Evolutionary conservation across 129 eudicot genomes (phyloP), one percentile per base, ranked within the genome.

Genomic region (Logfia minima): DNA sequence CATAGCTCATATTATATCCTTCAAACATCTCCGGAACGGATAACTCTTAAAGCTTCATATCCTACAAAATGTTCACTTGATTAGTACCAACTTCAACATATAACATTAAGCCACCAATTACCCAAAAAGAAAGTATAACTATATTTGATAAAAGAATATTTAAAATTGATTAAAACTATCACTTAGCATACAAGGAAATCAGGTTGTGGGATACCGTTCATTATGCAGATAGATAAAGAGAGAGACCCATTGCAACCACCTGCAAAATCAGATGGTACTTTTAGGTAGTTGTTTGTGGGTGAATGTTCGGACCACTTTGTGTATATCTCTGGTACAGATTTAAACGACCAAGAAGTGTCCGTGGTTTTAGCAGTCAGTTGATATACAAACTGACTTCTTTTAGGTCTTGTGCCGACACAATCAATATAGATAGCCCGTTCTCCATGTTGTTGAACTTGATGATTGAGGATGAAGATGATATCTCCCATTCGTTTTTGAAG

Each of bases 401-500:
- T 29, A 18, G 83, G 39, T 60, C 80, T 72, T 14, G 81, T 82
- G n/a, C 68, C 89, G 24, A 85, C 51, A 81, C 88, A 78, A 17
- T 68, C 72, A 58, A 89, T 70, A 68, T 80, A 69, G 21, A 85
- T 60, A 39, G 39, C 7, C 5, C 70, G 64, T 71, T 68, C 79
- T 22, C 84, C 91, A 19, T 67, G 16, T 68, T 66, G 9, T 26
- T 74, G 82, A 7, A 70, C 19, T 13, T 59, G 61, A 75, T 70
- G 84, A 32, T 74, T 81, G 10, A 87, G 59, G 65, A 87, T 24
- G 75, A 88, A 88, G 45, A 86, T 58, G 24, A 41, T 43, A 1
- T 45, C 66, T 26, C 67, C 80, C 35, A 0, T 29, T 22, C 37
- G 23, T 68, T 82, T 89, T 52, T 66, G 87, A 74, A 87, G 88